Percentiles rank a stretch among this genome's conserved stretches.
phyloP scores from a whole-genome alignment of 495 filamentous ascomycete genomes.

The Penicillium dipodomyicola region DNA sequence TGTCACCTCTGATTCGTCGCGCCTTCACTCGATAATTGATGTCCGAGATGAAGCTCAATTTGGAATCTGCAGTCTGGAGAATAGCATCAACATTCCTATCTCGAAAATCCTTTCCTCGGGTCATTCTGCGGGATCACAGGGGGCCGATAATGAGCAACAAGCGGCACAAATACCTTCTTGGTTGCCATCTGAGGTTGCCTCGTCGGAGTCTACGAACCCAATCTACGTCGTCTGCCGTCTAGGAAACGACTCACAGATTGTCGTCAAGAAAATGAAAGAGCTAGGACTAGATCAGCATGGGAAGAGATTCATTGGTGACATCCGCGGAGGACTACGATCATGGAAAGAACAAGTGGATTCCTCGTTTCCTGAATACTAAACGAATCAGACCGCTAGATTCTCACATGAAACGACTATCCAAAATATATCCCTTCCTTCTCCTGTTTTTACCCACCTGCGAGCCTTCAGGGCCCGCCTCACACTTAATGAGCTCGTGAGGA shows the following conservation, averaged over 20 bases:
- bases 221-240: conserved; percentile 81
- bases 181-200: conserved; percentile 38
- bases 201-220: conserved; percentile 30
- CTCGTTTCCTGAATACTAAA: conserved; percentile 63
- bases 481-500: background rate
- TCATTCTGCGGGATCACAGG: background rate
- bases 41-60: conserved; percentile 83
- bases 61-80: conserved; percentile 69
- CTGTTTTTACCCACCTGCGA: background rate
- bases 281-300: conserved; percentile 57
- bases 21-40: conserved; percentile 65
- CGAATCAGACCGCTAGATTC: background rate
- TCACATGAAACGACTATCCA: background rate
- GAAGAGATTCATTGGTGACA: conserved; percentile 66
- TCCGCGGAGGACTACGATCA: conserved; percentile 76
- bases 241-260: conserved; percentile 87
- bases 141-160: conserved; percentile 10
- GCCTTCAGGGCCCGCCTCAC: too few relatives aligned
- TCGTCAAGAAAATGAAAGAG: conserved; percentile 67
- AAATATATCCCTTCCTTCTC: background rate
- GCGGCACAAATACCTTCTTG: conserved; percentile 34
- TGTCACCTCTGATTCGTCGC: background rate
- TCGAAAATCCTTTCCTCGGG: conserved; percentile 50
- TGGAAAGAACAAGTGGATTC: conserved; percentile 79
- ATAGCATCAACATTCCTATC: conserved; percentile 77